phyloP scores from a whole-genome alignment of 306 rosid species.

The Sindora glabra region DNA sequence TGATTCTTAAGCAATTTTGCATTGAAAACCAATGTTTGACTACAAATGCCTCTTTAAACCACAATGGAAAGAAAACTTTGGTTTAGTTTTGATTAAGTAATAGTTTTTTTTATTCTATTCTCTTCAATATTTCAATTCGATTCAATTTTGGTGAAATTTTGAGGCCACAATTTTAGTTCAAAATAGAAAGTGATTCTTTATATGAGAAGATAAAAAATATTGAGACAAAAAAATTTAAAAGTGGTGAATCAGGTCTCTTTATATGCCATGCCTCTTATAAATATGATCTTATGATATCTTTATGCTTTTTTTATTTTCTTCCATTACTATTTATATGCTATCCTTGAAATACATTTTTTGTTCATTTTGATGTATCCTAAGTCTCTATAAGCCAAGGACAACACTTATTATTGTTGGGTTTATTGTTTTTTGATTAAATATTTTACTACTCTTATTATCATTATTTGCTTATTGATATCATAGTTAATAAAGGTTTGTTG shows the following conservation, averaged over 20 bases:
- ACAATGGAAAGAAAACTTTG: too few relatives aligned
- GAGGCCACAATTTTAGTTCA: conserved; percentile 83
- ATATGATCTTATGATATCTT: conserved; percentile 51
- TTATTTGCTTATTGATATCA: too few relatives aligned
- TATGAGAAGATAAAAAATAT: conserved; percentile 38
- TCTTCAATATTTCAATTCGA: background rate
- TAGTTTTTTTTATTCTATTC: background rate
- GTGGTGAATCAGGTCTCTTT: conserved; percentile 57
- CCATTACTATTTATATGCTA: conserved; percentile 2
- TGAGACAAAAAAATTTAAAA: conserved; percentile 44
- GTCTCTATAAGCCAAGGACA: conserved; percentile 69
- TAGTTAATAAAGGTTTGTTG: too few relatives aligned
- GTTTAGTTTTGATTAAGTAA: too few relatives aligned
- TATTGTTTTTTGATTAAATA: conserved; percentile 50
- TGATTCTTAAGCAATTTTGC: too few relatives aligned
- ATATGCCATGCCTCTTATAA: conserved; percentile 84
- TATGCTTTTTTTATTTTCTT: conserved; percentile 23
- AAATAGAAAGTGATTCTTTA: conserved; percentile 62
- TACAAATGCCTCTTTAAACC: too few relatives aligned
- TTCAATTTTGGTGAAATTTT: conserved; percentile 42
- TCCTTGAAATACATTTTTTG: background rate
- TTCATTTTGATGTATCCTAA: conserved; percentile 11
- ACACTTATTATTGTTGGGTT: conserved; percentile 54
- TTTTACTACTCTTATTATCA: too few relatives aligned
- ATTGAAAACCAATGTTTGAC: too few relatives aligned